phyloP scores from a whole-genome alignment of 768 basidiomycete genomes.

The Suillus hirtellus region DNA sequence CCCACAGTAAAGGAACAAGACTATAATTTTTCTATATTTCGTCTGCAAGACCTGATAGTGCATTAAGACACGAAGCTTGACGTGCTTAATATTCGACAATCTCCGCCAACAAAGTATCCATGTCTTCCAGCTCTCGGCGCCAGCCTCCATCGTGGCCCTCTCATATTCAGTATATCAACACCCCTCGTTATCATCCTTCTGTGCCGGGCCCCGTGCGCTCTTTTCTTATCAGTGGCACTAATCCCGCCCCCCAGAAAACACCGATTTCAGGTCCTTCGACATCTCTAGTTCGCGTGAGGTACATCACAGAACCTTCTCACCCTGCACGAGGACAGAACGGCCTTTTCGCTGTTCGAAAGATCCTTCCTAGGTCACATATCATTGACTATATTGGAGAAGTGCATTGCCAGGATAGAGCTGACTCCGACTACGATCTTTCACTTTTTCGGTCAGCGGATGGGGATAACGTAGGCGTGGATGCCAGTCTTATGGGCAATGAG shows the following conservation, averaged over 20 bases:
- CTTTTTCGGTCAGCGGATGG: conserved; percentile 61
- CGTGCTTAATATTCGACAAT: not conserved
- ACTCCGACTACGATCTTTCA: conserved; percentile 88
- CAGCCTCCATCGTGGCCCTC: conserved; percentile 52
- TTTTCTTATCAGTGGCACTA: conserved; percentile 36
- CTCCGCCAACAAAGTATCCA: not conserved
- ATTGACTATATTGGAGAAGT: conserved; percentile 84
- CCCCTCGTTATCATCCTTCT: conserved; percentile 56
- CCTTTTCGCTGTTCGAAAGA: conserved; percentile 75
- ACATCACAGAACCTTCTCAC: conserved; percentile 56
- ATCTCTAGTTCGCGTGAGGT: conserved; percentile 53
- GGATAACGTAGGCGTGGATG: conserved; percentile 76
- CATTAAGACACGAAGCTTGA: not conserved
- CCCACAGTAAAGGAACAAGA: not conserved
- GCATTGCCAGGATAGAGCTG: conserved; percentile 71
- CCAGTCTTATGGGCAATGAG: conserved; percentile 76
- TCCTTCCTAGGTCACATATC: conserved; percentile 64
- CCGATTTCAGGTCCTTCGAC: conserved; percentile 8
- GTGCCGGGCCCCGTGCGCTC: conserved; percentile 45
- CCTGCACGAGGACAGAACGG: conserved; percentile 81
- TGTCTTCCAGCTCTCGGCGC: conserved; percentile 14
- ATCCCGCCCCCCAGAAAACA: conserved; percentile 16
- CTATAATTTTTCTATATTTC: not conserved
- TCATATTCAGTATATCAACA: conserved; percentile 53
- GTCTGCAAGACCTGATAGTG: not conserved